phyloP scores from a whole-genome alignment of 345 rosid species.

The Corymbia maculata region DNA sequence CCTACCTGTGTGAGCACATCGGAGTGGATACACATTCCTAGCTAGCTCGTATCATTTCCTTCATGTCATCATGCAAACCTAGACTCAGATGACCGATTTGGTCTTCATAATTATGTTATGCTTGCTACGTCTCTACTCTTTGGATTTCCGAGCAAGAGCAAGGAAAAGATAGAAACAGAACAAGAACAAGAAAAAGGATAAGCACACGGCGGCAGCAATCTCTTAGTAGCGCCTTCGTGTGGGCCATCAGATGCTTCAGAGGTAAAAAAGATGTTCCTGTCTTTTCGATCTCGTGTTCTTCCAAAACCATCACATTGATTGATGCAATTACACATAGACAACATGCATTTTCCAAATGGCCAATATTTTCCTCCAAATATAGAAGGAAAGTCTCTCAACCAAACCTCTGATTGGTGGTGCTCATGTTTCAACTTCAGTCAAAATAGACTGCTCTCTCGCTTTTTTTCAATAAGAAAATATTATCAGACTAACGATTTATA shows the following conservation, averaged over 20 bases:
- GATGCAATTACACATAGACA: background rate
- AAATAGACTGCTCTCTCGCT: background rate
- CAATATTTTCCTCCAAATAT: background rate
- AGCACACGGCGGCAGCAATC: background rate
- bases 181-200: background rate
- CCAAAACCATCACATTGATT: background rate
- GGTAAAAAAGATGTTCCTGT: background rate
- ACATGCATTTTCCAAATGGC: background rate
- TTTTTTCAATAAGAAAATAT: background rate
- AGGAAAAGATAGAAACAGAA: background rate
- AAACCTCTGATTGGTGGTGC: background rate
- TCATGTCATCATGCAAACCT: no score
- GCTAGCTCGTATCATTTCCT: no score
- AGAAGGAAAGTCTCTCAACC: background rate
- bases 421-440: background rate
- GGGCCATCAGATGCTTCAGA: background rate
- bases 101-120: no score
- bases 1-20: no score
- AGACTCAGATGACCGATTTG: no score
- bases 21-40: no score
- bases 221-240: background rate
- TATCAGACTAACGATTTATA: background rate
- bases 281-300: no score
- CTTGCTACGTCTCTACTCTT: background rate
- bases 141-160: background rate